A percentile compares a stretch with the other conserved stretches of the same genome.
Conservation (phyloP, 768 basidiomycete species). For the Boletus eberwhitei region DNA sequence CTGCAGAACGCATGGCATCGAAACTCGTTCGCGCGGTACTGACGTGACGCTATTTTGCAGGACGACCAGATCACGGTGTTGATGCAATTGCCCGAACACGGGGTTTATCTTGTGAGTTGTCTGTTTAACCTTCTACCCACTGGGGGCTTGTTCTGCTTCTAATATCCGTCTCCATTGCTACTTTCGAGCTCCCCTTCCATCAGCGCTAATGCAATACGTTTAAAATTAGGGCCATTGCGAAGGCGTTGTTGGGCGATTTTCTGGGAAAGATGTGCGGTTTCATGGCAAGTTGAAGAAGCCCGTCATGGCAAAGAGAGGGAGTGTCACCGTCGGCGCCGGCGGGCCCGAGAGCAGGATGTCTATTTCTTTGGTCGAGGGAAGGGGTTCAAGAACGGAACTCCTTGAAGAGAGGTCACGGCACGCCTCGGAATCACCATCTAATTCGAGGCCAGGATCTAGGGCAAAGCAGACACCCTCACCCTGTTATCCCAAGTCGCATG, state of each 20-base stretch:
- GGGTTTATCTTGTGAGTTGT: constrained; percentile 59
- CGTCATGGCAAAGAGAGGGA: constrained; percentile 64
- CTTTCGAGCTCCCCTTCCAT: neutral
- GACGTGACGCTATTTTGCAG: constrained; percentile 36
- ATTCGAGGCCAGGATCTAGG: constrained; percentile 18
- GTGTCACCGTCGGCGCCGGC: constrained; percentile 9
- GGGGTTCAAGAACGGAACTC: neutral
- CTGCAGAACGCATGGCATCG: neutral
- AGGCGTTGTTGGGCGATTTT: constrained; percentile 79
- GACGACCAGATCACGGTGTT: constrained; percentile 78
- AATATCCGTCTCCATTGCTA: neutral
- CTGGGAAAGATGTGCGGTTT: constrained; percentile 60
- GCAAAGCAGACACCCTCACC: constrained; percentile 19
- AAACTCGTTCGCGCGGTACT: constrained; percentile 1
- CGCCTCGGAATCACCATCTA: constrained; percentile 17
- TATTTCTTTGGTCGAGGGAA: constrained; percentile 16
- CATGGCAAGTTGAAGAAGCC: constrained; percentile 76
- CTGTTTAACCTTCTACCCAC: too few relatives aligned
- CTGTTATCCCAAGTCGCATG: constrained; percentile 9
- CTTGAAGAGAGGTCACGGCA: constrained; percentile 4
- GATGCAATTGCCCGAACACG: constrained; percentile 61
- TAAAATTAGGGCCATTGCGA: constrained; percentile 73
- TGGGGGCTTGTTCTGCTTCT: neutral
- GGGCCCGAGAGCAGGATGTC: constrained; percentile 13
- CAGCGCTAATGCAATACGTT: neutral